A percentile compares a stretch with the other conserved stretches of the same genome.
Evolutionary conservation across 2,329 filamentous ascomycete species (phyloP).

Genomic region (Ceratocystis cacaofunesta): DNA sequence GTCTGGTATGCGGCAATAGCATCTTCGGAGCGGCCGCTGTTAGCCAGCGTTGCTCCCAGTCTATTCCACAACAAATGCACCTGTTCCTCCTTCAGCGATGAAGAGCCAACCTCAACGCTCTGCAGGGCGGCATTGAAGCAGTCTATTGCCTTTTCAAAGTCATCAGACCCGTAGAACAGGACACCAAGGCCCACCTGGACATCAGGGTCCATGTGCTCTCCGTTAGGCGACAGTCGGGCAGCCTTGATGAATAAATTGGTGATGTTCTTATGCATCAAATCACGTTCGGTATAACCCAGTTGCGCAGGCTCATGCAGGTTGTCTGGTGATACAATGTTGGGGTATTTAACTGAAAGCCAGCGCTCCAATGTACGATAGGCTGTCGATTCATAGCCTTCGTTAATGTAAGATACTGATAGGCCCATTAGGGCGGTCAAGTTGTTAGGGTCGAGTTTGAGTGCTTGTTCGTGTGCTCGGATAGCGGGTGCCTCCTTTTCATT

Average conservation of each 20-base stretch:
- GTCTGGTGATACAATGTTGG: constrained; percentile 57
- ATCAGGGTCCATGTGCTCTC: constrained; percentile 94
- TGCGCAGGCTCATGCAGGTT: constrained; percentile 63
- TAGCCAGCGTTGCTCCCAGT: constrained; percentile 86
- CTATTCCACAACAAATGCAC: constrained; percentile 95
- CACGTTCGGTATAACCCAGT: constrained; percentile 85
- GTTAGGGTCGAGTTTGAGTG: constrained; percentile 70
- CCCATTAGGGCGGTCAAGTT: constrained; percentile 90
- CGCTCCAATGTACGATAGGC: constrained; percentile 92
- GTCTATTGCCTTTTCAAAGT: constrained; percentile 96
- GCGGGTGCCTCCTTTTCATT: constrained; percentile 97
- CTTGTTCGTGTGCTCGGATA: constrained; percentile 83
- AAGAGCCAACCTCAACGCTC: constrained; percentile 62
- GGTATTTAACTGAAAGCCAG: constrained; percentile 94
- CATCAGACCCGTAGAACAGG: constrained; percentile 92
- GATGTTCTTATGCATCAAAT: constrained; percentile 76
- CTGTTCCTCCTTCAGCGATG: constrained; percentile 67
- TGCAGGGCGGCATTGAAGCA: constrained; percentile 90
- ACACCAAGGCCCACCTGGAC: constrained; percentile 95
- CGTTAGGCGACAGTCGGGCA: constrained; percentile 78
- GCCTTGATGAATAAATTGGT: constrained; percentile 84
- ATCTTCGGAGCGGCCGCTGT: constrained; percentile 84
- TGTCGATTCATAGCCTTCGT: constrained; percentile 95
- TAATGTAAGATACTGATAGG: constrained; percentile 90
- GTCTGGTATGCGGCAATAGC: constrained; percentile 94